A percentile compares a stretch with the other conserved stretches of the same genome.
phyloP scores from a whole-genome alignment of 768 basidiomycete species.

The Collybia nuda region DNA sequence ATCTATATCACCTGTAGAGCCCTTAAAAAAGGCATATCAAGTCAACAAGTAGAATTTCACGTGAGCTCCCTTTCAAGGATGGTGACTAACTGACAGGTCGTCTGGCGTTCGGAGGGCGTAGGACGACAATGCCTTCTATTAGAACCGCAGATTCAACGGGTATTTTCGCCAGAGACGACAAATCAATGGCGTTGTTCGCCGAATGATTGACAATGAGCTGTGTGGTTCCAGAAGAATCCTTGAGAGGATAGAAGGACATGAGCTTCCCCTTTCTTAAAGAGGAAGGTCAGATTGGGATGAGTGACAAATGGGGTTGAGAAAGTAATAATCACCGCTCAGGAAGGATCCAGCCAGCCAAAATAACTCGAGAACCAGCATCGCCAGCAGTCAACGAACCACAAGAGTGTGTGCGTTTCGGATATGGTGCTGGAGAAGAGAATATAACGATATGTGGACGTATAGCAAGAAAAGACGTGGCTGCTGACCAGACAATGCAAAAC shows the following conservation, averaged over 20 bases:
- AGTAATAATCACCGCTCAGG: constrained; percentile 67
- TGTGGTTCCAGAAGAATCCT: constrained; percentile 72
- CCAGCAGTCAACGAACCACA: constrained; percentile 56
- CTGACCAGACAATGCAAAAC: constrained; percentile 35
- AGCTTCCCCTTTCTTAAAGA: constrained; percentile 63
- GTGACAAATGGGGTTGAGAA: constrained; percentile 28
- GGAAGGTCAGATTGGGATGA: constrained; percentile 29
- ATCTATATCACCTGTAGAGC: constrained; percentile 75
- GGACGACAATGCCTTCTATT: constrained; percentile 69
- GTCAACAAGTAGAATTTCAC: constrained; percentile 13
- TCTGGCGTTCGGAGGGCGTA: constrained; percentile 60
- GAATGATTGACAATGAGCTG: constrained; percentile 73
- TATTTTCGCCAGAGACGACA: constrained; percentile 50
- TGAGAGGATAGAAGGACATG: constrained; percentile 85
- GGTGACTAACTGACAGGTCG: constrained; percentile 50
- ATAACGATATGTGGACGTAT: constrained; percentile 15
- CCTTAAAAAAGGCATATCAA: constrained; percentile 32
- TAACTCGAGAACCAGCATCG: constrained; percentile 57
- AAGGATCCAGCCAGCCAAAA: constrained; percentile 81
- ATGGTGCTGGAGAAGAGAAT: constrained; percentile 46
- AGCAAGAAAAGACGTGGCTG: constrained; percentile 14
- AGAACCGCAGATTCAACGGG: constrained; percentile 80
- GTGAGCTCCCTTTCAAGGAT: constrained; percentile 11
- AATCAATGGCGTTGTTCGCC: constrained; percentile 27
- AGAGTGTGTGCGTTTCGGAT: constrained; percentile 58